Evolutionary conservation across 345 rosid genomes (phyloP).

Genomic region (Moringa oleifera): DNA sequence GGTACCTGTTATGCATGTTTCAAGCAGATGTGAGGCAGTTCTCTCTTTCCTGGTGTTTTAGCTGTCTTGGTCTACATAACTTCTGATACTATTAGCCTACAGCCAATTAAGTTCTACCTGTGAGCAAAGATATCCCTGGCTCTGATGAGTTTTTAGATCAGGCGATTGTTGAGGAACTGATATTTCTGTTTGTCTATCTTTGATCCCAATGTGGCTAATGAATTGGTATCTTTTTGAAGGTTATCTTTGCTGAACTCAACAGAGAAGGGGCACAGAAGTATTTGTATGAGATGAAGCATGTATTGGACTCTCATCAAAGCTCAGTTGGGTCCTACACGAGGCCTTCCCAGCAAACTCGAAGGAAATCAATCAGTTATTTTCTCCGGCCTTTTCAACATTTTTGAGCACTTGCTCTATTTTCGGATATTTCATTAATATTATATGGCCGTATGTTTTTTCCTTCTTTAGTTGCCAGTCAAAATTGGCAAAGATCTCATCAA

Average conservation of each 20-base stretch:
- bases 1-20: too few species aligned
- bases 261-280: too few species aligned
- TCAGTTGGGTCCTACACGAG: constrained; percentile 6
- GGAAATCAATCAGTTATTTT: constrained; percentile 16
- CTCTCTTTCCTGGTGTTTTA: background rate
- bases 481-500: background rate
- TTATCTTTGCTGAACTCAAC: constrained; percentile 10
- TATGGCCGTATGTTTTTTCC: constrained; percentile 3
- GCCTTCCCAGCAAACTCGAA: constrained; percentile 6
- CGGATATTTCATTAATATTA: background rate
- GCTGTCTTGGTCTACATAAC: background rate
- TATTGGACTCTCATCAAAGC: constrained; percentile 20
- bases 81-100: constrained; percentile 5
- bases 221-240: constrained; percentile 12
- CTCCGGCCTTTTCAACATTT: background rate
- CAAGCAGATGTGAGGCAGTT: constrained; percentile 15
- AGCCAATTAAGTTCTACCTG: constrained; percentile 27
- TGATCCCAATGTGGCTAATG: constrained; percentile 5
- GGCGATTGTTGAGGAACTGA: constrained; percentile 6
- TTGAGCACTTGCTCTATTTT: background rate
- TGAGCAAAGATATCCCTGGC: constrained; percentile 15
- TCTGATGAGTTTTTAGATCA: constrained; percentile 27
- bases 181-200: background rate
- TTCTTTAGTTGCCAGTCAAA: constrained; percentile 13
- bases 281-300: too few species aligned